Conservation (phyloP, 352 stramenopile species). For the Globisporangium okanoganense region DNA sequence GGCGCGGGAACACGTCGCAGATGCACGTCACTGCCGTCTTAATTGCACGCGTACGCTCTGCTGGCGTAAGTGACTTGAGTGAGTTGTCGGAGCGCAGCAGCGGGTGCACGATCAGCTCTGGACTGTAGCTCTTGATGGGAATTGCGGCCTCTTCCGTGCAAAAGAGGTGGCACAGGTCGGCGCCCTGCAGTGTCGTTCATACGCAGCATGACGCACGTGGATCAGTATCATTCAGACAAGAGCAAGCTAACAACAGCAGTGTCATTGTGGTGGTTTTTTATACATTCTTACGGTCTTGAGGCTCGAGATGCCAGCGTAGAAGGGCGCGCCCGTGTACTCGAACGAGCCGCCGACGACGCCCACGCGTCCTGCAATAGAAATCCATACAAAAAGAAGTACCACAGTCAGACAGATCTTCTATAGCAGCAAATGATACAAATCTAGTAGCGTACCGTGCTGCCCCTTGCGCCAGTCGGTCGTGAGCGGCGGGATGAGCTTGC, state of each 20-base stretch:
- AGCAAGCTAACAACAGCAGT: no score
- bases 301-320: slow-evolving; percentile 93
- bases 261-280: neutral
- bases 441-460: slow-evolving; percentile 46
- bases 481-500: slow-evolving; percentile 60
- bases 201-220: neutral
- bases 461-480: slow-evolving; percentile 66
- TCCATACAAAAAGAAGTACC: neutral
- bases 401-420: neutral
- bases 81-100: slow-evolving; percentile 60
- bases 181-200: slow-evolving; percentile 45
- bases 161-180: slow-evolving; percentile 95
- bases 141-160: slow-evolving; percentile 92
- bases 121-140: slow-evolving; percentile 97
- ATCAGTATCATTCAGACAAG: neutral
- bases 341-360: slow-evolving; percentile 95
- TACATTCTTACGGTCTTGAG: slow-evolving; percentile 71
- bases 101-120: slow-evolving; percentile 94
- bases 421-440: neutral
- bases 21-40: slow-evolving; percentile 43
- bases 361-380: slow-evolving; percentile 57
- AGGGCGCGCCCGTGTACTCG: slow-evolving; percentile 97
- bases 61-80: neutral
- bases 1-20: slow-evolving; percentile 47
- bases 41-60: slow-evolving; percentile 21